Percentiles rank a stretch among this genome's conserved stretches.
These are phyloP conservation scores for Sindora glabra DNA, from an alignment of 306 rosid species.

Conservation along the genomic window DNA sequence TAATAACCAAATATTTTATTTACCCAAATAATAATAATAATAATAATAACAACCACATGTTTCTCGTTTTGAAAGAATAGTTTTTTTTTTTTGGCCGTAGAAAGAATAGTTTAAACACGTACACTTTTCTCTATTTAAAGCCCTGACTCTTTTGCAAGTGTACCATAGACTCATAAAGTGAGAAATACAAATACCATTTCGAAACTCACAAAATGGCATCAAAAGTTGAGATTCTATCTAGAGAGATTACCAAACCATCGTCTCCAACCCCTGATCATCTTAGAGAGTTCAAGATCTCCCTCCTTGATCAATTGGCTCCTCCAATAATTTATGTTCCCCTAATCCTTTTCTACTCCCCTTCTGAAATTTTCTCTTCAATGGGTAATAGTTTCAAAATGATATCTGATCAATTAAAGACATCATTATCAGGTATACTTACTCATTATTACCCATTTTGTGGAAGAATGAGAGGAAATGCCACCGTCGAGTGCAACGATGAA, in stretches of 20 bases:
- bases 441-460: slow-evolving; percentile 22
- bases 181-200: no score
- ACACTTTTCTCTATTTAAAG: no score
- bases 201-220: not conserved
- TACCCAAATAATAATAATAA: no score
- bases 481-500: slow-evolving; percentile 12
- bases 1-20: no score
- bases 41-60: no score
- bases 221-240: slow-evolving; percentile 2
- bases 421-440: slow-evolving; percentile 15
- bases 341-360: slow-evolving; percentile 12
- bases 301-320: slow-evolving; percentile 23
- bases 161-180: no score
- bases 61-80: no score
- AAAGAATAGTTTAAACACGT: no score
- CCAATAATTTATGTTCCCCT: not conserved
- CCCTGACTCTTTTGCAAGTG: no score
- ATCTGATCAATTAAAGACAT: not conserved
- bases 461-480: not conserved
- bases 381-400: not conserved
- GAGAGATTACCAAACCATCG: slow-evolving; percentile 4
- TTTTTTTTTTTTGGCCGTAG: no score
- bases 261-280: slow-evolving; percentile 19
- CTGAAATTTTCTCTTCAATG: not conserved
- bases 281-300: slow-evolving; percentile 8